Conservation (phyloP, 1,284 basidiomycete species). For the Ustilago lituana region DNA sequence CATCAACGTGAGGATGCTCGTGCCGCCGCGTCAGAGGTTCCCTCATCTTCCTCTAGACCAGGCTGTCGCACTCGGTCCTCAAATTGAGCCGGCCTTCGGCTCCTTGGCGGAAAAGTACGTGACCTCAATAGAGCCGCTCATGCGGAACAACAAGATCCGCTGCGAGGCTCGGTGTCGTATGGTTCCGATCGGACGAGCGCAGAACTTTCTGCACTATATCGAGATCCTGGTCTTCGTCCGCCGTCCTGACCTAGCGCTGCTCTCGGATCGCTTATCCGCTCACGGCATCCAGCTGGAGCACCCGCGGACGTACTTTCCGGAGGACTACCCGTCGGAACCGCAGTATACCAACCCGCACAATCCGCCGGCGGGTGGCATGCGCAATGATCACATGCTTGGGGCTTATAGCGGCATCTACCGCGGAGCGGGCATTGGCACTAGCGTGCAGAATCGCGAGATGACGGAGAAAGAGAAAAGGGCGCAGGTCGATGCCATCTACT, state of each 20-base stretch:
- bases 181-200: slow-evolving; percentile 30
- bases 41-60: slow-evolving; percentile 23
- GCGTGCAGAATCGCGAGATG: slow-evolving; percentile 47
- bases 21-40: slow-evolving; percentile 28
- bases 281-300: slow-evolving; percentile 81
- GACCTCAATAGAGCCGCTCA: slow-evolving; percentile 36
- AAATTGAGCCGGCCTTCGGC: slow-evolving; percentile 37
- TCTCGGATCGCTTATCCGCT: slow-evolving; percentile 79
- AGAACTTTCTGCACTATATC: slow-evolving; percentile 75
- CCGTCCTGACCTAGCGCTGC: slow-evolving; percentile 84
- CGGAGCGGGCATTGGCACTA: slow-evolving; percentile 34
- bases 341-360: slow-evolving; percentile 84
- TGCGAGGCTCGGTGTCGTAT: slow-evolving; percentile 53
- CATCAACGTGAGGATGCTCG: slow-evolving; percentile 49
- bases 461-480: slow-evolving; percentile 85
- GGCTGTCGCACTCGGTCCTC: slow-evolving; percentile 3
- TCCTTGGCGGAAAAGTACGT: slow-evolving; percentile 50
- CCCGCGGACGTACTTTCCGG: slow-evolving; percentile 73
- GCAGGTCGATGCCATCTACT: slow-evolving; percentile 93
- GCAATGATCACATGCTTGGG: slow-evolving; percentile 20
- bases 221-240: slow-evolving; percentile 90
- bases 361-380: slow-evolving; percentile 27
- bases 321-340: slow-evolving; percentile 74
- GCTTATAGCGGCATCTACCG: slow-evolving; percentile 68
- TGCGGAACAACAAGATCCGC: slow-evolving; percentile 38